Conservation (phyloP, 306 rosid genomes). For the Trifolium dubium region DNA sequence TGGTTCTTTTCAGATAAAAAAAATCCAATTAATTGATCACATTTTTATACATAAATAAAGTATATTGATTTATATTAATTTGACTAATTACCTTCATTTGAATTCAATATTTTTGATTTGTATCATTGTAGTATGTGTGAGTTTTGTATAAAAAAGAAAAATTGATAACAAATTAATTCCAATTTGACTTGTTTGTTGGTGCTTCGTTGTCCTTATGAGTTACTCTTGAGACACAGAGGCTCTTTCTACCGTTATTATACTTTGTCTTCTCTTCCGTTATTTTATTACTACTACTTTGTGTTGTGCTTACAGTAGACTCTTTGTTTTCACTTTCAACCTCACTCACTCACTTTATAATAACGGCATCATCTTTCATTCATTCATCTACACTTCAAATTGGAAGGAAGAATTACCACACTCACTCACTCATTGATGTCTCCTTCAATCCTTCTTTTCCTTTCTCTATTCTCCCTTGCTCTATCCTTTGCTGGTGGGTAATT, state of each 20-base stretch:
- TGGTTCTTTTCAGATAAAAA: no score
- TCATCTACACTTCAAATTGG: no score
- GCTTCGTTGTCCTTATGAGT: background rate
- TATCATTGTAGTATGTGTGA: no score
- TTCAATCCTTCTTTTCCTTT: slow-evolving; percentile 47
- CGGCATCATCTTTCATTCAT: background rate
- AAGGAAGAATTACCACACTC: no score
- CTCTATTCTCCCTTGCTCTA: slow-evolving; percentile 44
- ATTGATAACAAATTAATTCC: no score
- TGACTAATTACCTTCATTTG: no score
- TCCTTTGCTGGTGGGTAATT: slow-evolving; percentile 46
- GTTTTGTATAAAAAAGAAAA: no score
- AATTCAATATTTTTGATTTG: no score
- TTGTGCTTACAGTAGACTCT: background rate
- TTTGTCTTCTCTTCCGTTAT: background rate
- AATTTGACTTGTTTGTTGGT: no score
- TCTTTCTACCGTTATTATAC: background rate
- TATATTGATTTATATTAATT: no score
- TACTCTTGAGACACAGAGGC: background rate
- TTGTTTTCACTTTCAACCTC: background rate
- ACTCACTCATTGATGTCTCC: slow-evolving; percentile 13
- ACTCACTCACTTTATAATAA: background rate
- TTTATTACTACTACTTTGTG: background rate
- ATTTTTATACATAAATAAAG: no score
- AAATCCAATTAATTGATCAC: no score